A percentile compares a stretch with the other conserved stretches of the same genome.
Evolutionary conservation across 2,329 filamentous ascomycete genomes (phyloP).

Genomic region (Elsinoe perseae): DNA sequence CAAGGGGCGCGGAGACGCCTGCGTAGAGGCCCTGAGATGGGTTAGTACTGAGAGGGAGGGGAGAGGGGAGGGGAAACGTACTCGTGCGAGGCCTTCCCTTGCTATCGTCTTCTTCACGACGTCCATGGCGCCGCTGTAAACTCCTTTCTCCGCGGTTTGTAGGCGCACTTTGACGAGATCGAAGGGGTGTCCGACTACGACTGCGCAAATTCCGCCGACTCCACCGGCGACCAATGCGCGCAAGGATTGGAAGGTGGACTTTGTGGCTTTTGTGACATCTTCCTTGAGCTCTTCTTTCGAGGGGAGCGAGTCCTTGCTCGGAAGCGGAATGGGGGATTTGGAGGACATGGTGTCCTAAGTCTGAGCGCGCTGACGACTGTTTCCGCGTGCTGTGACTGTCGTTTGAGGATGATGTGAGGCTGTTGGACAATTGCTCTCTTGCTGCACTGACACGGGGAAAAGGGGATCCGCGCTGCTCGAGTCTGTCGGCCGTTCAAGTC

Average conservation of each 20-base stretch:
- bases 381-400: conserved; percentile 23
- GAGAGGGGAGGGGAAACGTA: conserved; percentile 22
- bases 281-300: conserved; percentile 44
- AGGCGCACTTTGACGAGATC: conserved; percentile 96
- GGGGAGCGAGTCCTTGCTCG: conserved; percentile 23
- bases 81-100: conserved; percentile 65
- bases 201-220: conserved; percentile 88
- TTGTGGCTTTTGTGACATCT: conserved; percentile 44
- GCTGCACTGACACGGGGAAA: background rate
- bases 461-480: background rate
- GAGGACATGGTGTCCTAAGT: background rate
- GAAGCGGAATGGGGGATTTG: conserved; percentile 1
- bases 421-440: background rate
- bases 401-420: background rate
- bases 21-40: conserved; percentile 70
- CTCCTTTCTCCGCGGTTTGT: conserved; percentile 89
- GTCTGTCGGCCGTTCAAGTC: background rate
- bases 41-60: background rate
- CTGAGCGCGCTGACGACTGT: conserved; percentile 17
- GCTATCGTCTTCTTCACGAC: conserved; percentile 84
- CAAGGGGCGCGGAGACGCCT: conserved; percentile 88
- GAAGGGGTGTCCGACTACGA: conserved; percentile 89
- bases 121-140: conserved; percentile 84
- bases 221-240: conserved; percentile 83
- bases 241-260: conserved; percentile 54